These are phyloP conservation scores for Penicillium coffeae DNA, from an alignment of 495 filamentous ascomycete species.

Conservation along the genomic window DNA sequence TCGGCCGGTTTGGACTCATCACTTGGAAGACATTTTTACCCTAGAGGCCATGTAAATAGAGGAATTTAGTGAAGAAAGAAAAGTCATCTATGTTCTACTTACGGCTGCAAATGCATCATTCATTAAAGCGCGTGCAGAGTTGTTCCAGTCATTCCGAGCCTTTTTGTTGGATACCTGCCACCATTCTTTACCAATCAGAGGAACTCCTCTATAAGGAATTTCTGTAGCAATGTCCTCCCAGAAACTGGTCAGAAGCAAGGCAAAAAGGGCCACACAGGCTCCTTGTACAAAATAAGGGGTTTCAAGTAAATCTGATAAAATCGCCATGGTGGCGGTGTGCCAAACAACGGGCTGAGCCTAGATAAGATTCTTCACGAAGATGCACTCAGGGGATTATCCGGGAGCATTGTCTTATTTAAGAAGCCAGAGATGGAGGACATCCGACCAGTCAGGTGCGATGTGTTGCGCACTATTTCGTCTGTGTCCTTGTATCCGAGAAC, in stretches of 20 bases:
- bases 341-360: too few relatives aligned
- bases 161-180: slow-evolving; percentile 31
- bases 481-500: neutral
- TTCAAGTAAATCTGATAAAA: slow-evolving; percentile 22
- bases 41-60: slow-evolving; percentile 3
- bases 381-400: too few relatives aligned
- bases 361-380: too few relatives aligned
- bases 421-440: too few relatives aligned
- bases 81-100: neutral
- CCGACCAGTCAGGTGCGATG: too few relatives aligned
- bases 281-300: slow-evolving; percentile 20
- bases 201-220: slow-evolving; percentile 26
- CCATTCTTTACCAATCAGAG: slow-evolving; percentile 27
- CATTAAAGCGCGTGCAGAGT: slow-evolving; percentile 22
- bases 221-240: slow-evolving; percentile 27
- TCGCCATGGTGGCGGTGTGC: slow-evolving; percentile 15
- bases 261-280: slow-evolving; percentile 15
- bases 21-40: slow-evolving; percentile 38
- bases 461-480: too few relatives aligned
- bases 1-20: slow-evolving; percentile 25
- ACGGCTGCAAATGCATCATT: slow-evolving; percentile 30
- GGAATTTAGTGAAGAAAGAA: neutral
- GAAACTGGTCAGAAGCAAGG: slow-evolving; percentile 20
- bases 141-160: slow-evolving; percentile 23
- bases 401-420: too few relatives aligned